Evolutionary conservation across 2,329 filamentous ascomycete genomes (phyloP).

Genomic region (Chaetomium sp.): DNA sequence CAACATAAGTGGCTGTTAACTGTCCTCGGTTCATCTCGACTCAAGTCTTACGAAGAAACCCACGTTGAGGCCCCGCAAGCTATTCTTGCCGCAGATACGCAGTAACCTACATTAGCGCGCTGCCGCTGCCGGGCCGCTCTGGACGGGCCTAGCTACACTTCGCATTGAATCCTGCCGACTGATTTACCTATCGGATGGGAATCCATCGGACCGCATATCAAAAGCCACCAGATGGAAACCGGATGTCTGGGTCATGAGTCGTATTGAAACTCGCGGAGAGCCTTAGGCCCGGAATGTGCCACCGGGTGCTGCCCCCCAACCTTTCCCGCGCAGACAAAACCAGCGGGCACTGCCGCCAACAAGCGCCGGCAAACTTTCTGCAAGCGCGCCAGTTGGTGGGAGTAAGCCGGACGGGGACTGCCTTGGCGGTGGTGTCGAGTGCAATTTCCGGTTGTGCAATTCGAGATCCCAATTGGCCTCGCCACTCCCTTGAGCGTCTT

Average conservation of each 20-base stretch:
- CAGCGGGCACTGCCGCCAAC: neutral
- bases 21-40: neutral
- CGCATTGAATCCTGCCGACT: neutral
- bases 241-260: slow-evolving; percentile 18
- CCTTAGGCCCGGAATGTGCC: neutral
- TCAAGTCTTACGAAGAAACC: neutral
- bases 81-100: neutral
- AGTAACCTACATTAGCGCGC: neutral
- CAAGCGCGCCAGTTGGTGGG: neutral
- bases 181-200: neutral
- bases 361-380: neutral
- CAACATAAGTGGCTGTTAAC: neutral
- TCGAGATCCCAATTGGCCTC: neutral
- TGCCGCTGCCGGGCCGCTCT: neutral
- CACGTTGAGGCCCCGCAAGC: neutral
- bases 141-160: slow-evolving; percentile 3
- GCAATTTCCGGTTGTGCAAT: slow-evolving; percentile 3
- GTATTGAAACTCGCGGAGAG: slow-evolving; percentile 19
- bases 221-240: no score
- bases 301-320: neutral
- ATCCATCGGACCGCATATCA: no score
- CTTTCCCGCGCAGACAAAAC: neutral
- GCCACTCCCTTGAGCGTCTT: neutral
- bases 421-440: neutral
- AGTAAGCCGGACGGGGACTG: neutral